Evolutionary conservation across 805 yeast species (phyloP).

Genomic region (Hermanozyma aechmeae): DNA sequence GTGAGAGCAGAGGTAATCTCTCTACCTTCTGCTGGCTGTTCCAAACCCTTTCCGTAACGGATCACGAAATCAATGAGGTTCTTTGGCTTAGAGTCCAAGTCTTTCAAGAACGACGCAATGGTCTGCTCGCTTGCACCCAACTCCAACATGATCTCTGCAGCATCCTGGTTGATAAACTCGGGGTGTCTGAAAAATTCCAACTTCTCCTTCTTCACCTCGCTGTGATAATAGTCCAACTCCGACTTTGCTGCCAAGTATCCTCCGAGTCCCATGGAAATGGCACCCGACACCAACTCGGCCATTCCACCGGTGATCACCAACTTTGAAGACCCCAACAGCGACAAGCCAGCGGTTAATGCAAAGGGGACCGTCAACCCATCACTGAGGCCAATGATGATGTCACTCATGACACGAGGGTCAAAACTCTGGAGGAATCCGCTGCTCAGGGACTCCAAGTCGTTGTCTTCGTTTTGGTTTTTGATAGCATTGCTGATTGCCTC

Average conservation of each 20-base stretch:
- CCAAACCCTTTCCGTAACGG: conserved; percentile 84
- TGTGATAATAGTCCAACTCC: conserved; percentile 66
- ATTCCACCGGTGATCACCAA: conserved; percentile 95
- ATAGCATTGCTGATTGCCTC: conserved; percentile 26
- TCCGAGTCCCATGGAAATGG: conserved; percentile 96
- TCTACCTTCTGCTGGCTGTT: conserved; percentile 90
- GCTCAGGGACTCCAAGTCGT: conserved; percentile 5
- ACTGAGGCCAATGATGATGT: conserved; percentile 83
- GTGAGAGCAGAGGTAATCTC: conserved; percentile 83
- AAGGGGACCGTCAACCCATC: conserved; percentile 98
- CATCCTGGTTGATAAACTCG: conserved; percentile 61
- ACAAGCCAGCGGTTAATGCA: conserved; percentile 93
- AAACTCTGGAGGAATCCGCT: conserved; percentile 40
- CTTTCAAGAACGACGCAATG: conserved; percentile 61
- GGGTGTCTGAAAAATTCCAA: conserved; percentile 56
- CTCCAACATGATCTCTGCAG: conserved; percentile 72
- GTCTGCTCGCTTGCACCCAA: conserved; percentile 69
- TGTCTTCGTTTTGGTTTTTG: conserved; percentile 13
- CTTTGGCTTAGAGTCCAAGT: conserved; percentile 70
- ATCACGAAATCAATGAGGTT: conserved; percentile 80
- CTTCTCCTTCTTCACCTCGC: conserved; percentile 67
- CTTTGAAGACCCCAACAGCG: conserved; percentile 80
- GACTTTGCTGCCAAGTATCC: conserved; percentile 93
- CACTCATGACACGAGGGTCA: conserved; percentile 92
- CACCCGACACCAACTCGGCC: conserved; percentile 95